Percentiles rank a stretch among this genome's conserved stretches.
phyloP scores from a whole-genome alignment of 768 basidiomycete species.

The Cyathus striatus region DNA sequence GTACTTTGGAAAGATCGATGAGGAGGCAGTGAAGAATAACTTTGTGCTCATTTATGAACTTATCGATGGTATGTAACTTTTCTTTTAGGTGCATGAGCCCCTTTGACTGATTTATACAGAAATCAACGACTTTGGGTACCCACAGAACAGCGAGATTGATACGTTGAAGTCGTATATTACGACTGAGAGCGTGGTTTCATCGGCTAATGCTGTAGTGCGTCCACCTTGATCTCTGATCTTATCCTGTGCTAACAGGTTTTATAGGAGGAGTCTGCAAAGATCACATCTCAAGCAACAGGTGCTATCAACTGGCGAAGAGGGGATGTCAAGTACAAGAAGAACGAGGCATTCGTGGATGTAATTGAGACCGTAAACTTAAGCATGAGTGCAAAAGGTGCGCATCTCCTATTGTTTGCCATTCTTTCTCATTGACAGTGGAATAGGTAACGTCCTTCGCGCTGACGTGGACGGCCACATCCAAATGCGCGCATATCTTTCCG shows the following conservation, averaged over 20 bases:
- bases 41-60: slow-evolving; percentile 98
- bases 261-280: slow-evolving; percentile 95
- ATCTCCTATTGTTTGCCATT: not conserved
- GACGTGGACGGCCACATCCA: slow-evolving; percentile 98
- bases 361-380: slow-evolving; percentile 94
- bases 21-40: slow-evolving; percentile 98
- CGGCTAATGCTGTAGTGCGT: slow-evolving; percentile 77
- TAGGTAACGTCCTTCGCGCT: slow-evolving; percentile 87
- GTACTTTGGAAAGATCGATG: slow-evolving; percentile 98
- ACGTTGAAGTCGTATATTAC: slow-evolving; percentile 98
- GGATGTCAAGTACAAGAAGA: slow-evolving; percentile 99
- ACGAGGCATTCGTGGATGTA: slow-evolving; percentile 99
- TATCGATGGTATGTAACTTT: slow-evolving; percentile 76
- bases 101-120: slow-evolving; percentile 34
- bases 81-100: not conserved
- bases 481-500: slow-evolving; percentile 96
- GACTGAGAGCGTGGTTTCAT: slow-evolving; percentile 89
- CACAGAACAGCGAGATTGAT: slow-evolving; percentile 98
- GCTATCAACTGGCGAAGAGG: slow-evolving; percentile 92
- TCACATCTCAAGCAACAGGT: slow-evolving; percentile 95
- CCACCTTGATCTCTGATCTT: no score
- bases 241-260: no score
- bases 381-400: slow-evolving; percentile 92
- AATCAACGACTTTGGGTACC: slow-evolving; percentile 98
- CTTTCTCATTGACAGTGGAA: not conserved